A percentile compares a stretch with the other conserved stretches of the same genome.
phyloP scores from a whole-genome alignment of 139 green algal species.

The Chlamydomonas sphaeroides region DNA sequence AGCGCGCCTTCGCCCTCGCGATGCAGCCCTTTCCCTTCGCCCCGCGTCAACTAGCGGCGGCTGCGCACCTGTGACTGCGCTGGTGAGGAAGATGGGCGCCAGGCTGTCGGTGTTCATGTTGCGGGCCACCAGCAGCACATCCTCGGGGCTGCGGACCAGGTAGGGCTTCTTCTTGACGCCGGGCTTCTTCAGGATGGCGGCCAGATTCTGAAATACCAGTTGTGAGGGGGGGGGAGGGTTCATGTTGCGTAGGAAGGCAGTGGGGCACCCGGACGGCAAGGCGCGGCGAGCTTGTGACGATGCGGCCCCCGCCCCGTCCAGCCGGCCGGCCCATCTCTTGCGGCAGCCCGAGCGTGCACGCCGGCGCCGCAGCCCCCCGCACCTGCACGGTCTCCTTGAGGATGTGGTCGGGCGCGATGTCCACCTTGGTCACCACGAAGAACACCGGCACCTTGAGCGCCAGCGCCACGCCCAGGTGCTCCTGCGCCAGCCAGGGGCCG shows the following conservation, averaged over 20 bases:
- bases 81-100: constrained; percentile 93
- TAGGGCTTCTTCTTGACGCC: constrained; percentile 90
- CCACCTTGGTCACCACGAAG: constrained; percentile 91
- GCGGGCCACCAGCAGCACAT: constrained; percentile 86
- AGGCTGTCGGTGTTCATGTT: constrained; percentile 87
- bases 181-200: constrained; percentile 87
- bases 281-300: no score
- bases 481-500: no score
- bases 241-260: no score
- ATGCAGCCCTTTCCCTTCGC: no score
- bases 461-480: constrained; percentile 93
- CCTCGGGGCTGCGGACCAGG: constrained; percentile 73
- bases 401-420: constrained; percentile 91
- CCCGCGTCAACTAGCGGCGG: no score
- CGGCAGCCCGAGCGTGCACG: no score
- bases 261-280: no score
- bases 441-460: constrained; percentile 90
- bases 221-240: no score
- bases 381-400: constrained; percentile 85
- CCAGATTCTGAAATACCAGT: constrained; percentile 68
- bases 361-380: no score
- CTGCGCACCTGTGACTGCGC: constrained; percentile 79
- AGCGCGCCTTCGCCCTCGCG: no score
- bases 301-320: no score
- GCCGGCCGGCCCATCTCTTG: no score